These are phyloP conservation scores for Aeminium ludgeri DNA, from an alignment of 495 filamentous ascomycete species.

Conservation along the genomic window DNA sequence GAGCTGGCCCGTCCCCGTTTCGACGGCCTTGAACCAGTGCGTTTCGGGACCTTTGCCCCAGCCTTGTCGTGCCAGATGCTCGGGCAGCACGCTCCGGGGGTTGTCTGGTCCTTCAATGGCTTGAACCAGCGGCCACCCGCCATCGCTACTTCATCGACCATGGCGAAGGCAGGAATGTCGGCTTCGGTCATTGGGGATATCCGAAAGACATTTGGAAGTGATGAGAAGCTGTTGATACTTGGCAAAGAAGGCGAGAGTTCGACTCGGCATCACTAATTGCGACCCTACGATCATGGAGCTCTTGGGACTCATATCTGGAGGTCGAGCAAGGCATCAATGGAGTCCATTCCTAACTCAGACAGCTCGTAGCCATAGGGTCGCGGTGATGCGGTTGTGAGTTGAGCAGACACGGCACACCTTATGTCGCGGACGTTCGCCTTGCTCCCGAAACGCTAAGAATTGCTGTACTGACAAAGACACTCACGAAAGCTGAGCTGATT, in stretches of 20 bases:
- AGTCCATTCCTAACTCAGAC: too few species aligned
- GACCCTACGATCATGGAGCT: too few species aligned
- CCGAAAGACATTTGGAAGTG: constrained; percentile 9
- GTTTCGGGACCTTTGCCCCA: not conserved
- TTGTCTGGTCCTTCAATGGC: constrained; percentile 5
- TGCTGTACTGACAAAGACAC: too few species aligned
- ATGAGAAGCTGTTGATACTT: not conserved
- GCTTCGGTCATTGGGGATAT: constrained; percentile 3
- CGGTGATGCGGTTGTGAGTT: too few species aligned
- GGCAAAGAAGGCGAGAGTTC: not conserved
- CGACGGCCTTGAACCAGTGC: constrained; percentile 7
- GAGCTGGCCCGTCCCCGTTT: constrained; percentile 7
- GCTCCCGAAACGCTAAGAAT: too few species aligned
- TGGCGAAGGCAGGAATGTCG: constrained; percentile 13
- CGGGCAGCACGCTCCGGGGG: not conserved
- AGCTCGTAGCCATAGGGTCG: too few species aligned
- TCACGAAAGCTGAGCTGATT: too few species aligned
- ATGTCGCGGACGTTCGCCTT: too few species aligned
- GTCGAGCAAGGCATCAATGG: too few species aligned
- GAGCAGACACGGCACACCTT: too few species aligned
- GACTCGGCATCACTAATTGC: not conserved
- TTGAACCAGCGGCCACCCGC: constrained; percentile 1
- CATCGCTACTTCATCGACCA: constrained; percentile 5
- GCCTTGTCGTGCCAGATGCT: not conserved
- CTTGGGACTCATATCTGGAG: too few species aligned